Evolutionary conservation across 1,139 yeast species (phyloP).

Genomic region (Debaryomyces robertsiae): DNA sequence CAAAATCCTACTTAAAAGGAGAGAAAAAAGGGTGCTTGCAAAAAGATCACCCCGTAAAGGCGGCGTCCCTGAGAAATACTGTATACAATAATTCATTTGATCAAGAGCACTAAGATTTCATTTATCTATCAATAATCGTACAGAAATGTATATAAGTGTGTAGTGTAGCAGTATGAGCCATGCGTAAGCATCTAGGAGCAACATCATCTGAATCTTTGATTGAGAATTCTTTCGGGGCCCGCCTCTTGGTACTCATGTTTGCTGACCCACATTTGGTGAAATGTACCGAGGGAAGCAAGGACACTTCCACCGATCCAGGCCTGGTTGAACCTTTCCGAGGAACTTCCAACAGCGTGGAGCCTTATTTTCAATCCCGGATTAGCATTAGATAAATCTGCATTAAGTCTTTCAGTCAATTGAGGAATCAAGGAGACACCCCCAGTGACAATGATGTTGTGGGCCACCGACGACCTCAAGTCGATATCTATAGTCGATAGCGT

Average conservation of each 20-base stretch:
- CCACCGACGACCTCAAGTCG: constrained; percentile 85
- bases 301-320: constrained; percentile 97
- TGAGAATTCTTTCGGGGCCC: constrained; percentile 78
- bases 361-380: constrained; percentile 94
- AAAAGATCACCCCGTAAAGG: background rate
- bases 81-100: background rate
- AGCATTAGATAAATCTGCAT: constrained; percentile 67
- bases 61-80: background rate
- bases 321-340: constrained; percentile 79
- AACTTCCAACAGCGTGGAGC: constrained; percentile 84
- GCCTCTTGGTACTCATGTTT: constrained; percentile 89
- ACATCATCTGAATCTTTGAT: constrained; percentile 63
- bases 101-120: background rate
- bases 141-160: constrained; percentile 1
- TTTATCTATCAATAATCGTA: background rate
- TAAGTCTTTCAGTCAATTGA: constrained; percentile 80
- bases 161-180: background rate
- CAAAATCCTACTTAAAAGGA: background rate
- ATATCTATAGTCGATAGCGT: constrained; percentile 77
- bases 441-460: constrained; percentile 88
- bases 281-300: constrained; percentile 88
- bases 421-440: constrained; percentile 91
- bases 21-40: background rate
- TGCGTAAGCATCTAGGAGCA: background rate
- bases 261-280: constrained; percentile 97